Evolutionary conservation across 2,329 filamentous ascomycete species (phyloP).

Genomic region (Aspergillus clavatus): DNA sequence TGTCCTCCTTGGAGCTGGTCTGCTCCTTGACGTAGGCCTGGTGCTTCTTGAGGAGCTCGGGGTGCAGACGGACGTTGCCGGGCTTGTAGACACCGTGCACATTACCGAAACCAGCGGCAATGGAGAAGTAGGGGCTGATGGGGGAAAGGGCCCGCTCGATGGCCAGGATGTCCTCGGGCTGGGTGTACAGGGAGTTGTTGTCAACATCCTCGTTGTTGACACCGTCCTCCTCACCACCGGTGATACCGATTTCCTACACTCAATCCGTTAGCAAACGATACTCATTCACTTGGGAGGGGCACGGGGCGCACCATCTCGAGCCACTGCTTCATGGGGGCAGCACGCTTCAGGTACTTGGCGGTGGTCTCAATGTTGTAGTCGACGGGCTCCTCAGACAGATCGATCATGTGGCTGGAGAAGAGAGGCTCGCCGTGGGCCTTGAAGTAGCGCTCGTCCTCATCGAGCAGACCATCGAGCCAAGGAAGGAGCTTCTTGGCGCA

Average conservation of each 20-base stretch:
- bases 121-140: constrained; percentile 95
- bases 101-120: constrained; percentile 96
- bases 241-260: constrained; percentile 75
- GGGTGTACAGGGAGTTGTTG: constrained; percentile 95
- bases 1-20: constrained; percentile 64
- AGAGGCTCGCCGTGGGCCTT: constrained; percentile 88
- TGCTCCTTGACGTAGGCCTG: constrained; percentile 85
- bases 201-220: constrained; percentile 98
- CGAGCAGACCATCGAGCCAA: constrained; percentile 94
- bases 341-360: constrained; percentile 86
- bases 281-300: background rate
- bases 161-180: constrained; percentile 90
- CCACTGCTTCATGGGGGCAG: constrained; percentile 96
- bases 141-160: constrained; percentile 81
- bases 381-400: constrained; percentile 86
- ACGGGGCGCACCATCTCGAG: constrained; percentile 76
- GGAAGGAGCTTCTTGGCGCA: constrained; percentile 99
- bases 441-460: constrained; percentile 92
- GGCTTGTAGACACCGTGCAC: constrained; percentile 99
- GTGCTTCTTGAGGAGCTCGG: constrained; percentile 94
- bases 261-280: constrained; percentile 3
- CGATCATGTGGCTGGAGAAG: constrained; percentile 98
- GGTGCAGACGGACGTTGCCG: constrained; percentile 93
- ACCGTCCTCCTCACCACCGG: constrained; percentile 94
- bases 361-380: constrained; percentile 90